Evolutionary conservation across 2,329 filamentous ascomycete genomes (phyloP).

Genomic region (Tothia fuscella): DNA sequence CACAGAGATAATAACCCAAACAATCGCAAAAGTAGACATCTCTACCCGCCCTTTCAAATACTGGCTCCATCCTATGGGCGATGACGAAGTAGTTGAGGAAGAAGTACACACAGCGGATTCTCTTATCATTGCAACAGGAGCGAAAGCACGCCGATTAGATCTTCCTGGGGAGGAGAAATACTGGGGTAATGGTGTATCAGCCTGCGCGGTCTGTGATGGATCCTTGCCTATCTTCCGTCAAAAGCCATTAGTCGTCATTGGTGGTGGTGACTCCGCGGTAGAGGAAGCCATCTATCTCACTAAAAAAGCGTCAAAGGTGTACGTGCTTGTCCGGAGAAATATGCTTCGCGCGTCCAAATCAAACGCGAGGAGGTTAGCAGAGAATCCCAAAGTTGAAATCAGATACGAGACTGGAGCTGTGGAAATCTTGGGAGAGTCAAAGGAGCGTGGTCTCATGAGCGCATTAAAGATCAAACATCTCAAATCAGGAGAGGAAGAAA

Average conservation of each 20-base stretch:
- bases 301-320: slow-evolving; percentile 93
- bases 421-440: slow-evolving; percentile 75
- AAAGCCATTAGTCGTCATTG: slow-evolving; percentile 90
- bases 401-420: slow-evolving; percentile 70
- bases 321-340: slow-evolving; percentile 81
- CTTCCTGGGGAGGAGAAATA: slow-evolving; percentile 85
- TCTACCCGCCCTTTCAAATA: slow-evolving; percentile 77
- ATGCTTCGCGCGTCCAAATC: slow-evolving; percentile 78
- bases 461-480: slow-evolving; percentile 75
- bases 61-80: slow-evolving; percentile 64
- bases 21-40: slow-evolving; percentile 78
- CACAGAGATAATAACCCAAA: slow-evolving; percentile 87
- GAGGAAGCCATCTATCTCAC: slow-evolving; percentile 97
- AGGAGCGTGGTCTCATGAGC: slow-evolving; percentile 67
- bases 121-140: slow-evolving; percentile 89
- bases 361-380: slow-evolving; percentile 76
- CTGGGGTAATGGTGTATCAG: slow-evolving; percentile 95
- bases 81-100: slow-evolving; percentile 56
- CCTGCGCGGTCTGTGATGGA: slow-evolving; percentile 94
- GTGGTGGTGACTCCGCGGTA: slow-evolving; percentile 90
- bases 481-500: slow-evolving; percentile 65
- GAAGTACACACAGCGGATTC: slow-evolving; percentile 73
- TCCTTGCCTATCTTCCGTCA: slow-evolving; percentile 95
- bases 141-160: slow-evolving; percentile 73
- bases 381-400: slow-evolving; percentile 82